A percentile compares a stretch with the other conserved stretches of the same genome.
phyloP scores from a whole-genome alignment of 495 filamentous ascomycete species.

The Penicillium nucicola region DNA sequence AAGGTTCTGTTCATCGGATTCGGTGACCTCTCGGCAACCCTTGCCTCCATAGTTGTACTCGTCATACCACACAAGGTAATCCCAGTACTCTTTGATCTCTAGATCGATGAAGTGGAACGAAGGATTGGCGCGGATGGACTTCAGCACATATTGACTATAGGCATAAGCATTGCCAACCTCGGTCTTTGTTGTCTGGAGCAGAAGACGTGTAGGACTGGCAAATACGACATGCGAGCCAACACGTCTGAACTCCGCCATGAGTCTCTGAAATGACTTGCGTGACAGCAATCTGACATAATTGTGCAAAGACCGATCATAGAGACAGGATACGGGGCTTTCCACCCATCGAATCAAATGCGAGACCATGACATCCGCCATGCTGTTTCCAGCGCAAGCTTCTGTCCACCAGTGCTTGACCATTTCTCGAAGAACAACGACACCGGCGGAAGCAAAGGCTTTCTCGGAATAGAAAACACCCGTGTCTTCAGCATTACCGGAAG shows the following conservation, averaged over 20 bases:
- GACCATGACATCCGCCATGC: slow-evolving; percentile 97
- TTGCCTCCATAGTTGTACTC: slow-evolving; percentile 98
- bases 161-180: slow-evolving; percentile 97
- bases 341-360: slow-evolving; percentile 98
- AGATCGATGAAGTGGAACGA: slow-evolving; percentile 97
- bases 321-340: slow-evolving; percentile 82
- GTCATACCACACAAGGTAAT: slow-evolving; percentile 99
- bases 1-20: slow-evolving; percentile 79
- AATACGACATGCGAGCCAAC: slow-evolving; percentile 94
- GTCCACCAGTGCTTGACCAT: slow-evolving; percentile 99
- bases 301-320: slow-evolving; percentile 94
- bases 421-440: slow-evolving; percentile 83
- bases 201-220: slow-evolving; percentile 80
- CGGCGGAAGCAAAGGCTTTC: slow-evolving; percentile 88
- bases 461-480: slow-evolving; percentile 77
- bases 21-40: slow-evolving; percentile 78
- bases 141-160: slow-evolving; percentile 94
- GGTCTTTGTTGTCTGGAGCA: slow-evolving; percentile 93
- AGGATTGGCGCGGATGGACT: slow-evolving; percentile 91
- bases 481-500: slow-evolving; percentile 63
- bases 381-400: slow-evolving; percentile 85
- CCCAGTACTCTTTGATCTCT: slow-evolving; percentile 99
- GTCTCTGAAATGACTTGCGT: slow-evolving; percentile 89
- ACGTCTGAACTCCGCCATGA: slow-evolving; percentile 94
- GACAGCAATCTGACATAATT: slow-evolving; percentile 99